Evolutionary conservation across 2,329 filamentous ascomycete species (phyloP).

Genomic region (Ophiostoma quercus): DNA sequence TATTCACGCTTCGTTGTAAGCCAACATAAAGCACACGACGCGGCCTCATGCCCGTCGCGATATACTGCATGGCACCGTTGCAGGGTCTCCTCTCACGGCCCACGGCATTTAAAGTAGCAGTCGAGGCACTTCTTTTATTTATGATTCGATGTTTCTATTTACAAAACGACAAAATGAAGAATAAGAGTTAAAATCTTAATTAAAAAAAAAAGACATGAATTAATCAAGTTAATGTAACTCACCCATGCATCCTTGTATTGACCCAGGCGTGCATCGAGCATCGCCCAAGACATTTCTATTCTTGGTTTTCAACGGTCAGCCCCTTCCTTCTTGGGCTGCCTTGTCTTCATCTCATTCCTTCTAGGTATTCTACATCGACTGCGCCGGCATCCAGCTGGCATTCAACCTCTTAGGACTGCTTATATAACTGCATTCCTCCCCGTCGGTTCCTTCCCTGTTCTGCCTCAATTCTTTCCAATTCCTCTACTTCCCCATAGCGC

Average conservation of each 20-base stretch:
- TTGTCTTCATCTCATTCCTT: background rate
- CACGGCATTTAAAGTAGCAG: background rate
- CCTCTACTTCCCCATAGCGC: background rate
- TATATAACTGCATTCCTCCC: slow-evolving; percentile 10
- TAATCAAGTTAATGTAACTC: background rate
- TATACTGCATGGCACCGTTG: slow-evolving; percentile 9
- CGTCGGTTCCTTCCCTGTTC: slow-evolving; percentile 3
- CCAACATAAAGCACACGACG: background rate
- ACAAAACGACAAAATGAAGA: too few species aligned
- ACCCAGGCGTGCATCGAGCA: background rate
- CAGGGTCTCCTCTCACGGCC: background rate
- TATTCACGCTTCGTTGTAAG: background rate
- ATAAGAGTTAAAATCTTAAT: too few species aligned
- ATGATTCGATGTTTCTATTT: too few species aligned
- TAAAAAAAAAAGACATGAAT: background rate
- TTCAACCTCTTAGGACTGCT: background rate
- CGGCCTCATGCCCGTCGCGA: slow-evolving; percentile 1
- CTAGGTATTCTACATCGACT: background rate
- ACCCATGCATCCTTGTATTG: background rate
- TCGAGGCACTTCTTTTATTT: background rate
- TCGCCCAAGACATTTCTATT: background rate
- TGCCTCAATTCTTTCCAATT: background rate
- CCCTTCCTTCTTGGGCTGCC: background rate
- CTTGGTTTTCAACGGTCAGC: background rate
- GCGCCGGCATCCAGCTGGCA: background rate